Base-by-base conservation (phyloP, 2,329 filamentous ascomycete species). In the Aureobasidium sp. region DNA sequence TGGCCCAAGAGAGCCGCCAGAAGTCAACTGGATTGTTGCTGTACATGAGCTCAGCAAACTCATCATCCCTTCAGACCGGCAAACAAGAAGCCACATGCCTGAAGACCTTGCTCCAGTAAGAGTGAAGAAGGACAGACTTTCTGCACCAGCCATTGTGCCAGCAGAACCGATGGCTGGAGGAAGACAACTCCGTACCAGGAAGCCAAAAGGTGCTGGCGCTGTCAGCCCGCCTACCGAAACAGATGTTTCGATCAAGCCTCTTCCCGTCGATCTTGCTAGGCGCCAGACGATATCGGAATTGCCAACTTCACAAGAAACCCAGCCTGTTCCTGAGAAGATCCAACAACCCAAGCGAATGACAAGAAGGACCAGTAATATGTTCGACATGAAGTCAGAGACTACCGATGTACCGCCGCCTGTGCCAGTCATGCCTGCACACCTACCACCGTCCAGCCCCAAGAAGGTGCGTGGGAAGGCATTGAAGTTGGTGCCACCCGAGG, bases 11-110 rank as follows among this genome's bases (percentile, higher is more conserved):
- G 89, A 90, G 9, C 84, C 88, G 0, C 91, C 92, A 2, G 88
- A 92, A 48, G 87, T 97, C 0, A 83, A 89, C 47, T 97, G 93
- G 94, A 84, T 87, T 0, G 83, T 88, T 31, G 91, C 92, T n/a
- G 84, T 90, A 0, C 84, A 90, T 68, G 91, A 96, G 71, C 77
- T 97, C 14, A 89, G 86, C 69, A 91, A 90, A 71, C 74, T 95
- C 5, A 82, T 97, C 25, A 88, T 97, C 62, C 94, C 93, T 0
- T 80, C 79, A 0, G 82, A 88, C 66, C 84, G 91, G 3, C 85
- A 91, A 67, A 91, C 88, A 0, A 81, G 81, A 58, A 96, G 91
- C 75, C 90, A 83, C 74, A 87, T 80, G 36, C 82, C 87, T 9
- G 89, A 95, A 67, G 91, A 97, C 49, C 80, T 97, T 7, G 83